Percentiles rank a stretch among this genome's conserved stretches.
Evolutionary conservation across 257 asterid species (phyloP).

Genomic region (Paraleonurus japonicus): DNA sequence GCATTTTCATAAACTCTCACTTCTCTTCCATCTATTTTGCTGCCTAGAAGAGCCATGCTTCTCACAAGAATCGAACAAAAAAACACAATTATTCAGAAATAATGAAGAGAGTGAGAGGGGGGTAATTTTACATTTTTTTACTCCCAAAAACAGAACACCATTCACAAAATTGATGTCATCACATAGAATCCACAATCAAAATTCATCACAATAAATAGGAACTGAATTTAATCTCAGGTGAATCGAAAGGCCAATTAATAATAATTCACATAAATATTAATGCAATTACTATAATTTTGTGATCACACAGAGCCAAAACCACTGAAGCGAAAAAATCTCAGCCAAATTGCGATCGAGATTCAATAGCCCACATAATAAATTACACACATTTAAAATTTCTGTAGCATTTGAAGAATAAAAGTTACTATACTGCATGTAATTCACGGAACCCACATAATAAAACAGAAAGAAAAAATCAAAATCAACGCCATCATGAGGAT

Average conservation of each 20-base stretch:
- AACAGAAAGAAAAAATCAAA: neutral
- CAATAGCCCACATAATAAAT: constrained; percentile 5
- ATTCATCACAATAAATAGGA: constrained; percentile 17
- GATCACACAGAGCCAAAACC: constrained; percentile 22
- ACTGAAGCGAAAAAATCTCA: neutral
- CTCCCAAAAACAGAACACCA: constrained; percentile 14
- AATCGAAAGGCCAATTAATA: neutral
- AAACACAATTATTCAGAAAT: constrained; percentile 22
- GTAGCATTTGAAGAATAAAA: neutral
- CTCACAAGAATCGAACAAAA: constrained; percentile 29
- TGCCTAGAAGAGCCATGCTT: constrained; percentile 64
- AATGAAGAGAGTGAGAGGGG: neutral
- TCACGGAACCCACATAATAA: constrained; percentile 15
- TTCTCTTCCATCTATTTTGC: constrained; percentile 57
- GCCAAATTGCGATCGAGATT: constrained; percentile 10
- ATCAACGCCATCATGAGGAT: constrained; percentile 32
- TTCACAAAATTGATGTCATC: constrained; percentile 20
- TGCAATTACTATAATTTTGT: constrained; percentile 14
- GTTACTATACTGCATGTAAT: constrained; percentile 29
- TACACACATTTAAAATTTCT: neutral
- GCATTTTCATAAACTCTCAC: constrained; percentile 64
- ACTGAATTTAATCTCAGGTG: neutral
- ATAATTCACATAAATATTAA: neutral
- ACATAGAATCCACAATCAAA: constrained; percentile 20
- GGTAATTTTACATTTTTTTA: too few relatives aligned